phyloP scores from a whole-genome alignment of 306 rosid species.

The Fragaria ananassa region DNA sequence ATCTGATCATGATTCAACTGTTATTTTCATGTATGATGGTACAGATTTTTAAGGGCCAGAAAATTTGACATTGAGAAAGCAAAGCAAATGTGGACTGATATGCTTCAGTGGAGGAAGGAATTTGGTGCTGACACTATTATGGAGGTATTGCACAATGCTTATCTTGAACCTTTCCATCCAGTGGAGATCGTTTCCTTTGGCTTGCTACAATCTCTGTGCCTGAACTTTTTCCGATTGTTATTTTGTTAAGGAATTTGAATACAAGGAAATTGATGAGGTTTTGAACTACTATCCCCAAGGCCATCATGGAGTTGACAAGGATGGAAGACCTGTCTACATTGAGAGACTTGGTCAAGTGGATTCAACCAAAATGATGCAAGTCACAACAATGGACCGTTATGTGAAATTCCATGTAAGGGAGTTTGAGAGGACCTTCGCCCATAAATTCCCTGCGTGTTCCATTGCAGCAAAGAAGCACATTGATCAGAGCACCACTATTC shows the following conservation, averaged over 20 bases:
- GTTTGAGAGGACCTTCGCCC: conserved; percentile 73
- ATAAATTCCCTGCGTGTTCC: conserved; percentile 85
- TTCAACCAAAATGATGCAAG: conserved; percentile 76
- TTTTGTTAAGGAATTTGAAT: conserved; percentile 68
- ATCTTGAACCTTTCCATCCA: neutral
- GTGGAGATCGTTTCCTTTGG: too few species aligned
- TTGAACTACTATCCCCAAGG: conserved; percentile 94
- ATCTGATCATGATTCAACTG: neutral
- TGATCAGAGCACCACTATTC: conserved; percentile 91
- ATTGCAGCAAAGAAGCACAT: conserved; percentile 83
- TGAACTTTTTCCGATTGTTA: conserved; percentile 5
- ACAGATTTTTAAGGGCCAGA: conserved; percentile 85
- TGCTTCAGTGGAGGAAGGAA: conserved; percentile 91
- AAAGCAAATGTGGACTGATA: conserved; percentile 95
- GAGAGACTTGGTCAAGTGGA: conserved; percentile 87
- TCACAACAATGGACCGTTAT: conserved; percentile 83
- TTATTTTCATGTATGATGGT: conserved; percentile 15
- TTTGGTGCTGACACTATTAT: conserved; percentile 77
- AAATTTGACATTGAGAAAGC: conserved; percentile 78
- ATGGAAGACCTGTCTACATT: conserved; percentile 82
- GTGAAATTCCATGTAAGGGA: conserved; percentile 78
- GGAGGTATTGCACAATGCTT: conserved; percentile 55
- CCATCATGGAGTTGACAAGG: conserved; percentile 88
- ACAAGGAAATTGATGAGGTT: conserved; percentile 75
- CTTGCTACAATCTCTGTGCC: neutral